Conservation (phyloP, 257 asterid genomes). For the Linaria vulgaris region DNA sequence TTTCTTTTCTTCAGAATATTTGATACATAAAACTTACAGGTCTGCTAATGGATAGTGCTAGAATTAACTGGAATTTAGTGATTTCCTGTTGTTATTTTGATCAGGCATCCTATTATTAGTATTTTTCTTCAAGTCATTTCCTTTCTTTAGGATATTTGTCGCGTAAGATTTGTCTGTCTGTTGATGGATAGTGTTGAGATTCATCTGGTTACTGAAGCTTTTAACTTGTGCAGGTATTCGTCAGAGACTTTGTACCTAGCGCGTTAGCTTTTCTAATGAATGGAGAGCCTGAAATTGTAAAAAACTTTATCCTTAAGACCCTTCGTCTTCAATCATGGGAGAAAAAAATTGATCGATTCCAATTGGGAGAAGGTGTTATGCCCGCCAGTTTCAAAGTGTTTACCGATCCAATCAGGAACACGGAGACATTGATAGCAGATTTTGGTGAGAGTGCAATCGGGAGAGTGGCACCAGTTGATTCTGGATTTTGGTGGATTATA, state of each 20-base stretch:
- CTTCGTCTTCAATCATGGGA: constrained; percentile 59
- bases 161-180: not conserved
- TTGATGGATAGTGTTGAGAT: not conserved
- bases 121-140: not conserved
- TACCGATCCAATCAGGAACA: constrained; percentile 47
- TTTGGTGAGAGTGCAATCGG: constrained; percentile 60
- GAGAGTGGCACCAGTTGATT: constrained; percentile 59
- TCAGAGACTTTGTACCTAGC: constrained; percentile 55
- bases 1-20: too few relatives aligned
- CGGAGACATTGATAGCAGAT: constrained; percentile 53
- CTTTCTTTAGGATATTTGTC: not conserved
- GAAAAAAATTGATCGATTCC: constrained; percentile 50
- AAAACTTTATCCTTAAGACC: constrained; percentile 45
- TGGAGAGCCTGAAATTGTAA: constrained; percentile 55
- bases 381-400: constrained; percentile 58
- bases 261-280: constrained; percentile 56
- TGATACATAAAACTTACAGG: too few relatives aligned
- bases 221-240: constrained; percentile 44
- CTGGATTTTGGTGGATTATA: constrained; percentile 62
- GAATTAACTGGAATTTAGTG: too few relatives aligned
- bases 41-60: too few relatives aligned
- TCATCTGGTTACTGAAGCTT: constrained; percentile 9
- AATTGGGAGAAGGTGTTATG: constrained; percentile 59
- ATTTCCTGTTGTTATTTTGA: too few relatives aligned
- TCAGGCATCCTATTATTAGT: too few relatives aligned